Percentiles rank a stretch among this genome's conserved stretches.
Conservation (phyloP, 108 stramenopile genomes). For the Cyclotella cryptica region DNA sequence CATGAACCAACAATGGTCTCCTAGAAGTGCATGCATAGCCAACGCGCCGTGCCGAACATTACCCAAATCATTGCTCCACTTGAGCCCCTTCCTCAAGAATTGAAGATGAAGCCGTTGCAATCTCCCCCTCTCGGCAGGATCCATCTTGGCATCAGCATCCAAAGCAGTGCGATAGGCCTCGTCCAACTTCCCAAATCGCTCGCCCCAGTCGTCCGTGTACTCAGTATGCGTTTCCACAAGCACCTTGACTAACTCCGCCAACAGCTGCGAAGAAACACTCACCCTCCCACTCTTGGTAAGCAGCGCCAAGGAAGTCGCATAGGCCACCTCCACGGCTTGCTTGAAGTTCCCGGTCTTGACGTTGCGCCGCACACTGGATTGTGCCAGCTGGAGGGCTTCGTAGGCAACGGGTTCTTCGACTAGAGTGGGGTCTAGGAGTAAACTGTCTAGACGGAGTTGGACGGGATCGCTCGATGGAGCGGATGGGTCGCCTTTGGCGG, state of each 20-base stretch:
- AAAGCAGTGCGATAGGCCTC: slow-evolving; percentile 67
- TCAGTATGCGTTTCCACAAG: slow-evolving; percentile 78
- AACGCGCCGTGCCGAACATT: slow-evolving; percentile 62
- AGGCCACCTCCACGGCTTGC: slow-evolving; percentile 67
- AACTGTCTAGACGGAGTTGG: slow-evolving; percentile 58
- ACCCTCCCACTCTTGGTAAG: slow-evolving; percentile 65
- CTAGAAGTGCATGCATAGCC: slow-evolving; percentile 70
- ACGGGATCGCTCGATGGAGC: slow-evolving; percentile 58
- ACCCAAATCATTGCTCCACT: slow-evolving; percentile 83
- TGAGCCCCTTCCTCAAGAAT: slow-evolving; percentile 65
- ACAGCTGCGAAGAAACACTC: slow-evolving; percentile 79
- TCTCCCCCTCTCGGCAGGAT: slow-evolving; percentile 59
- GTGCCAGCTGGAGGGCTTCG: slow-evolving; percentile 88
- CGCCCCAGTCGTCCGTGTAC: slow-evolving; percentile 68
- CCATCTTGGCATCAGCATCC: slow-evolving; percentile 51
- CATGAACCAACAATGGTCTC: slow-evolving; percentile 72
- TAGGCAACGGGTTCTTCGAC: slow-evolving; percentile 82
- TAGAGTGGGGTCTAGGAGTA: slow-evolving; percentile 60
- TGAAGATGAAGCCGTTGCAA: slow-evolving; percentile 79
- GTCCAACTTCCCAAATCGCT: slow-evolving; percentile 58
- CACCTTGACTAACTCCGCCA: slow-evolving; percentile 67
- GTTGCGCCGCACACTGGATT: slow-evolving; percentile 77
- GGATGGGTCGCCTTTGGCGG: slow-evolving; percentile 48
- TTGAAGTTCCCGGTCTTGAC: slow-evolving; percentile 68
- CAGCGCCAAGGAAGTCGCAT: slow-evolving; percentile 51